Evolutionary conservation across 306 rosid genomes (phyloP).

Genomic region (Corylus americana): DNA sequence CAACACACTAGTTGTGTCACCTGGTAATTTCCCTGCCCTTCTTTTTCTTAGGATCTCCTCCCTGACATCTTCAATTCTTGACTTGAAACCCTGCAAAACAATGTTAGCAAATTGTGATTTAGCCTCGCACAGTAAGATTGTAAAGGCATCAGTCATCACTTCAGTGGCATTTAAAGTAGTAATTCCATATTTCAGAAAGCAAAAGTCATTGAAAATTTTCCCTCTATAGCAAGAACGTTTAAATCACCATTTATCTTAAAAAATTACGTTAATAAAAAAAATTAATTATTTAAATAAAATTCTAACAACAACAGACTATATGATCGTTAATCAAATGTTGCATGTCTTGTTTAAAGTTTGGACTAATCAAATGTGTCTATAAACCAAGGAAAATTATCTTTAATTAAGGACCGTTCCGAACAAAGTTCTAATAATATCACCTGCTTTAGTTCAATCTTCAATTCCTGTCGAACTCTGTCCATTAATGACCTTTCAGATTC

Average conservation of each 20-base stretch:
- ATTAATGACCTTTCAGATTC: constrained; percentile 94
- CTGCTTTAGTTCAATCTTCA: constrained; percentile 97
- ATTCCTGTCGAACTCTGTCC: constrained; percentile 97
- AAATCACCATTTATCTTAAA: no score
- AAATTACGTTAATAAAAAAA: no score
- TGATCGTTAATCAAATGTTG: neutral
- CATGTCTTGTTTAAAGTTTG: neutral
- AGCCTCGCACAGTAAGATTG: no score
- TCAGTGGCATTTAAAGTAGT: neutral
- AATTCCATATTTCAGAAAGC: neutral
- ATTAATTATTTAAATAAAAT: no score
- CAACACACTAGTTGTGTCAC: constrained; percentile 93
- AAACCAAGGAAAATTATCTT: neutral
- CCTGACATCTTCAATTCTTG: constrained; percentile 95
- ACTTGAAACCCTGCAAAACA: constrained; percentile 81
- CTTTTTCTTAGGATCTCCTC: constrained; percentile 95
- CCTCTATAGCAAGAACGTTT: neutral
- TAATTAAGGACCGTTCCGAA: neutral
- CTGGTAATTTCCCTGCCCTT: constrained; percentile 96
- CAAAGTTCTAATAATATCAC: constrained; percentile 31
- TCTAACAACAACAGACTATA: neutral
- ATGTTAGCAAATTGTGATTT: neutral
- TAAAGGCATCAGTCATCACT: no score
- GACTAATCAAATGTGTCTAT: neutral
- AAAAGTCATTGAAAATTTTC: neutral